Evolutionary conservation across 805 yeast genomes (phyloP).

Genomic region (Lachancea lanzarotensis): DNA sequence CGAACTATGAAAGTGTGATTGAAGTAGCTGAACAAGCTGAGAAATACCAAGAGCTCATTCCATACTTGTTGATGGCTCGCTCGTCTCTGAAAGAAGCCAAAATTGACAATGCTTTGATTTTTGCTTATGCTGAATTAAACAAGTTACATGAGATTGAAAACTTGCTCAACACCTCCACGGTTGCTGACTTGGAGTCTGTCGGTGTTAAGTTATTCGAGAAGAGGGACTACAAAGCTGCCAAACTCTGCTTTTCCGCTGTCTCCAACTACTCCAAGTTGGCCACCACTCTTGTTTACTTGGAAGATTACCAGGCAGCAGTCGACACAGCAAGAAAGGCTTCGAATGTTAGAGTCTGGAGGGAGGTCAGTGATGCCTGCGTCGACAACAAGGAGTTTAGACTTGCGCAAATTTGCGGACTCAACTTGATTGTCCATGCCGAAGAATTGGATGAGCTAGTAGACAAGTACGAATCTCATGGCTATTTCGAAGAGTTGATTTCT

Average conservation of each 20-base stretch:
- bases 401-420: slow-evolving; percentile 98
- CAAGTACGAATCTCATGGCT: slow-evolving; percentile 84
- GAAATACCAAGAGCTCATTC: slow-evolving; percentile 86
- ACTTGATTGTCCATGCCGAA: slow-evolving; percentile 94
- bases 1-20: slow-evolving; percentile 83
- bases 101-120: slow-evolving; percentile 86
- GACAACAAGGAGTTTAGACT: slow-evolving; percentile 90
- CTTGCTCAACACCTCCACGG: slow-evolving; percentile 79
- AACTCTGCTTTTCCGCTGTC: slow-evolving; percentile 73
- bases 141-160: slow-evolving; percentile 75
- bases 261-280: slow-evolving; percentile 96
- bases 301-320: slow-evolving; percentile 93
- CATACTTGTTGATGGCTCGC: slow-evolving; percentile 87
- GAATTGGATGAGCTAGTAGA: slow-evolving; percentile 85
- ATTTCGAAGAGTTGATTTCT: slow-evolving; percentile 84
- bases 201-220: slow-evolving; percentile 86
- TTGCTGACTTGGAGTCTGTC: slow-evolving; percentile 83
- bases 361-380: slow-evolving; percentile 94
- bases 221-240: slow-evolving; percentile 87
- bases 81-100: slow-evolving; percentile 82
- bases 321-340: slow-evolving; percentile 99
- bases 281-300: slow-evolving; percentile 86
- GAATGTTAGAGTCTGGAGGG: slow-evolving; percentile 90
- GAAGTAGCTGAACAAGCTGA: slow-evolving; percentile 95
- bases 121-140: slow-evolving; percentile 76